phyloP scores from a whole-genome alignment of 2,329 filamentous ascomycete species.

The Chalaropsis ovoidea region DNA sequence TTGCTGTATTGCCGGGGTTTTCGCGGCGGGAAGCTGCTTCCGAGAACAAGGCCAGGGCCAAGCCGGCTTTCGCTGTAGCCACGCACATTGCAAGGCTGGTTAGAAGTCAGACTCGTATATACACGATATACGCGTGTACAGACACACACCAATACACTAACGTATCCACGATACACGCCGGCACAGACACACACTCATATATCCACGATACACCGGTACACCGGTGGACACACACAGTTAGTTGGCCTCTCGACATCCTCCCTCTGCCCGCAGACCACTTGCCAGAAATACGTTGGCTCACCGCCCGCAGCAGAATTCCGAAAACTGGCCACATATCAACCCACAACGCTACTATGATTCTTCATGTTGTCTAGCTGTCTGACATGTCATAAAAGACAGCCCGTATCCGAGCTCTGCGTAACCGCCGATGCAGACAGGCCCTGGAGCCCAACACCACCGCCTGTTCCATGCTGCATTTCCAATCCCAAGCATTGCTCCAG shows the following conservation, averaged over 20 bases:
- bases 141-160: too few relatives aligned
- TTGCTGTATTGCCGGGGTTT: background rate
- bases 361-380: background rate
- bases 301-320: background rate
- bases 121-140: too few relatives aligned
- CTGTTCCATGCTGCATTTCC: background rate
- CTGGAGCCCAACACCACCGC: background rate
- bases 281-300: background rate
- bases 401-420: background rate
- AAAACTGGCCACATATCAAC: background rate
- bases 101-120: too few relatives aligned
- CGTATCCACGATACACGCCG: background rate
- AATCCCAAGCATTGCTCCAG: background rate
- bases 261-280: too few relatives aligned
- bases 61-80: too few relatives aligned
- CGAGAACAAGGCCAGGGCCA: background rate
- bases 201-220: too few relatives aligned
- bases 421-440: background rate
- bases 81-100: too few relatives aligned
- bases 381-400: background rate
- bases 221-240: background rate
- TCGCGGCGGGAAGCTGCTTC: background rate
- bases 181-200: background rate
- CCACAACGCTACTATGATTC: background rate
- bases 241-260: too few relatives aligned